Evolutionary conservation across 305 asterid genomes (phyloP).

Genomic region (Coffea humblotiana): DNA sequence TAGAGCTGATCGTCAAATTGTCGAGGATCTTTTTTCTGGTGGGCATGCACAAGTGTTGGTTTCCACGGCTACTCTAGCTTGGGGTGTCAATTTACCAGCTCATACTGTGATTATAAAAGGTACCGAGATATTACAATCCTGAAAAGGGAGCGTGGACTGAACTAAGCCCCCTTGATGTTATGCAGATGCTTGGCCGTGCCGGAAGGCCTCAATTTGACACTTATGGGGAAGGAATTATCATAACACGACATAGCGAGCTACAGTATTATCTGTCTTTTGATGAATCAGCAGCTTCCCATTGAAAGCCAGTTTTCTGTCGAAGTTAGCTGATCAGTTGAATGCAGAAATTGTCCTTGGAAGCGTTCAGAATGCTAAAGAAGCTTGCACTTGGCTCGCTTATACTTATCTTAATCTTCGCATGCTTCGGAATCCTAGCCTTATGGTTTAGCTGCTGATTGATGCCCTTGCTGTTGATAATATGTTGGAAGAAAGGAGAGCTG

Average conservation of each 20-base stretch:
- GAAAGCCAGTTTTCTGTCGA: conserved; percentile 91
- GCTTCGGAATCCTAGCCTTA: conserved; percentile 90
- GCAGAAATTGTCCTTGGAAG: conserved; percentile 97
- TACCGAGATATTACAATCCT: conserved; percentile 88
- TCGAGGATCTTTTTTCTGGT: conserved; percentile 84
- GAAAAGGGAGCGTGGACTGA: conserved; percentile 99
- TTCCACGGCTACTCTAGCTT: conserved; percentile 94
- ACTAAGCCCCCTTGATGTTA: conserved; percentile 90
- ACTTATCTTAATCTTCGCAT: conserved; percentile 83
- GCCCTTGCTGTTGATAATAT: conserved; percentile 47
- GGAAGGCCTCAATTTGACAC: conserved; percentile 97
- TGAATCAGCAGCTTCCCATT: conserved; percentile 98
- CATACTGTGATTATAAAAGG: conserved; percentile 95
- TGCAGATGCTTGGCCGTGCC: conserved; percentile 99
- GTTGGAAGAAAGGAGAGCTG: conserved; percentile 88
- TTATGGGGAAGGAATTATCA: conserved; percentile 88
- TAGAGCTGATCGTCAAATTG: conserved; percentile 87
- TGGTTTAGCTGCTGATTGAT: conserved; percentile 62
- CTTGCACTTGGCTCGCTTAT: conserved; percentile 86
- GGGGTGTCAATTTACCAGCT: conserved; percentile 99
- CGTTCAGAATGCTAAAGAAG: conserved; percentile 94
- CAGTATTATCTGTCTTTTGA: conserved; percentile 75
- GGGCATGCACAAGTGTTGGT: conserved; percentile 88
- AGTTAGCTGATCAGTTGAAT: conserved; percentile 96
- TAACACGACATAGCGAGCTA: conserved; percentile 84